Percentiles rank a stretch among this genome's conserved stretches.
These are phyloP conservation scores for Tranzscheliella williamsii DNA, from an alignment of 1,284 basidiomycete species.

Conservation along the genomic window DNA sequence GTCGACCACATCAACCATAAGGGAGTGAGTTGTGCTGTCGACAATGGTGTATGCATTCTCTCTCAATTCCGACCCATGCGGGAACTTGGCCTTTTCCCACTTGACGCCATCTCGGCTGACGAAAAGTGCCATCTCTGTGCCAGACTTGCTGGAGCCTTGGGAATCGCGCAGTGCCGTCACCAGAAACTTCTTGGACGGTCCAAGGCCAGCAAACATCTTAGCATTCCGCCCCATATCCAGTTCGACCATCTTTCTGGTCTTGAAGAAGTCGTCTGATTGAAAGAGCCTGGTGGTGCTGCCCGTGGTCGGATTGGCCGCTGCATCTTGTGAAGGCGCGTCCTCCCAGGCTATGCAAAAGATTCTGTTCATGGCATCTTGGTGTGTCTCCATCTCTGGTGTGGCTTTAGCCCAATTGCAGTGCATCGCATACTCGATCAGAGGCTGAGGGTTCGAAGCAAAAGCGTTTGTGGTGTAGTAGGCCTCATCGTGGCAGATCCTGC, in stretches of 20 bases:
- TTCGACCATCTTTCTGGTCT: slow-evolving; percentile 36
- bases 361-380: slow-evolving; percentile 28
- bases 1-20: slow-evolving; percentile 81
- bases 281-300: slow-evolving; percentile 40
- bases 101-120: slow-evolving; percentile 48
- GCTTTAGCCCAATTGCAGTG: slow-evolving; percentile 59
- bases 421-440: slow-evolving; percentile 47
- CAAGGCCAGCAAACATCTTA: slow-evolving; percentile 53
- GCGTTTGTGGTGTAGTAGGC: slow-evolving; percentile 55
- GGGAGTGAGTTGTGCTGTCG: slow-evolving; percentile 85
- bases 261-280: slow-evolving; percentile 55
- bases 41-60: slow-evolving; percentile 96
- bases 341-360: slow-evolving; percentile 60
- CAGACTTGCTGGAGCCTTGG: slow-evolving; percentile 19
- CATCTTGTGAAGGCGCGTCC: slow-evolving; percentile 12
- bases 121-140: slow-evolving; percentile 53
- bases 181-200: slow-evolving; percentile 49
- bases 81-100: slow-evolving; percentile 66
- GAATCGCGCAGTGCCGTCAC: slow-evolving; percentile 53
- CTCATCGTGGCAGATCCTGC: slow-evolving; percentile 61
- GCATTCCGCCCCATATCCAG: slow-evolving; percentile 52
- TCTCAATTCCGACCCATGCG: slow-evolving; percentile 77
- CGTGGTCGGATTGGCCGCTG: background rate
- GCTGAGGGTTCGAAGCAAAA: slow-evolving; percentile 43
- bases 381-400: slow-evolving; percentile 39